Conservation (phyloP, 164 flowering plant genomes). For the Protea cynaroides region DNA sequence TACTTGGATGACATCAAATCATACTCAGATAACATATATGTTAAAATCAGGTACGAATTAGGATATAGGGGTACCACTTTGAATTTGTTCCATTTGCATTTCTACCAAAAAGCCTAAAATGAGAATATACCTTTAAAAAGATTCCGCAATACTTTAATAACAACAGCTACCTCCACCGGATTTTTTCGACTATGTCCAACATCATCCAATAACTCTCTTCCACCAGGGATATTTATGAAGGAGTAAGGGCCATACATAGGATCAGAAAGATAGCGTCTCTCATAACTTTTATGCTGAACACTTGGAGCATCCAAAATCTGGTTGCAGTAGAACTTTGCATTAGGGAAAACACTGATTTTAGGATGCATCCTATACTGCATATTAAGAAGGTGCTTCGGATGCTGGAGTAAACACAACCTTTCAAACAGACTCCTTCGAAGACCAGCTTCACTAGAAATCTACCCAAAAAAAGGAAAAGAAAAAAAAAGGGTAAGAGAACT, state of each 20-base stretch:
- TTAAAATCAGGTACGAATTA: too few relatives aligned
- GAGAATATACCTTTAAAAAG: slow-evolving; percentile 30
- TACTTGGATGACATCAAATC: too few relatives aligned
- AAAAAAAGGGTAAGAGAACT: not conserved
- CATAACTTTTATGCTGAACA: slow-evolving; percentile 18
- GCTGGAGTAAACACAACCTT: slow-evolving; percentile 34
- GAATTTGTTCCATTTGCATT: not conserved
- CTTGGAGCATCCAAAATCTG: slow-evolving; percentile 31
- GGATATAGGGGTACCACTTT: too few relatives aligned
- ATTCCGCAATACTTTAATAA: slow-evolving; percentile 20
- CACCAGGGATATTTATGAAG: slow-evolving; percentile 28
- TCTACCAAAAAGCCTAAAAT: not conserved
- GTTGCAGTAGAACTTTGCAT: slow-evolving; percentile 28
- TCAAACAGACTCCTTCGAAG: slow-evolving; percentile 46
- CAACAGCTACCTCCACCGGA: slow-evolving; percentile 39
- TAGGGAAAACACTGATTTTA: slow-evolving; percentile 49
- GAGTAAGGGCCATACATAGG: slow-evolving; percentile 48
- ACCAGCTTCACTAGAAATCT: slow-evolving; percentile 23
- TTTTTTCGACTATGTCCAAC: slow-evolving; percentile 27
- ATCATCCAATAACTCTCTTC: slow-evolving; percentile 24
- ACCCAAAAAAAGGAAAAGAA: not conserved
- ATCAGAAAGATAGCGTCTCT: slow-evolving; percentile 26
- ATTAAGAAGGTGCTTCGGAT: slow-evolving; percentile 35
- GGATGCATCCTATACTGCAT: slow-evolving; percentile 60
- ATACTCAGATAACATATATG: too few relatives aligned